Base-by-base conservation (phyloP, 805 yeast genomes). In the Jamesozyma spencerorum region DNA sequence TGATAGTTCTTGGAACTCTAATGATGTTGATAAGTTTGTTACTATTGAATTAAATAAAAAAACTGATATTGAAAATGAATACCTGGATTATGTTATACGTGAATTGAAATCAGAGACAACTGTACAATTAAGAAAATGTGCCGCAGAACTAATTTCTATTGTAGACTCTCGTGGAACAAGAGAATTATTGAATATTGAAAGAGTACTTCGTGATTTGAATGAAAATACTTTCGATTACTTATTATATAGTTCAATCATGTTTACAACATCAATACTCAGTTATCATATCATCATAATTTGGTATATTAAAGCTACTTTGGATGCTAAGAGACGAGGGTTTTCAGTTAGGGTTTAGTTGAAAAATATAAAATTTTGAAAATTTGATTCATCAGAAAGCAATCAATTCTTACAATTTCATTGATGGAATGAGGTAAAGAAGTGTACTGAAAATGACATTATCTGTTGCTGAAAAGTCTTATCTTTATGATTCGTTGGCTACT, bases 391-490 rank as follows among this genome's bases (percentile, higher is more conserved):
- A 22, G 26, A 22, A 22, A 7, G 10, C n/a, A n/a, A n/a, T n/a
- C n/a, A n/a, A n/a, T n/a, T n/a, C n/a, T n/a, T n/a, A n/a, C n/a
- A n/a, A n/a, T n/a, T n/a, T n/a, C n/a, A n/a, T n/a, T n/a, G n/a
- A n/a, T n/a, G n/a, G n/a, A n/a, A n/a, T n/a, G n/a, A n/a, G n/a
- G n/a, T n/a, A n/a, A 24, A 24, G 11, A 24, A 24, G 11, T 24
- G 27, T n/a, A n/a, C n/a, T n/a, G 24, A 22, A 18, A 32, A 82
- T 81, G 88, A 69, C 74, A 28, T 67, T 84, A 39, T 83, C 92
- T 3, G 78, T 81, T 2, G 80, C 92, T 1, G 94, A 84, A 57
- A 71, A 83, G 50, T 70, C 82, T 1, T 90, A 81, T 57, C 65
- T 90, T 18, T 75, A 79, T 53, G 87, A 82, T 38, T 85, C 96